A percentile compares a stretch with the other conserved stretches of the same genome.
Evolutionary conservation across 148 eudicot genomes (phyloP).

Genomic region (Drosera capensis): DNA sequence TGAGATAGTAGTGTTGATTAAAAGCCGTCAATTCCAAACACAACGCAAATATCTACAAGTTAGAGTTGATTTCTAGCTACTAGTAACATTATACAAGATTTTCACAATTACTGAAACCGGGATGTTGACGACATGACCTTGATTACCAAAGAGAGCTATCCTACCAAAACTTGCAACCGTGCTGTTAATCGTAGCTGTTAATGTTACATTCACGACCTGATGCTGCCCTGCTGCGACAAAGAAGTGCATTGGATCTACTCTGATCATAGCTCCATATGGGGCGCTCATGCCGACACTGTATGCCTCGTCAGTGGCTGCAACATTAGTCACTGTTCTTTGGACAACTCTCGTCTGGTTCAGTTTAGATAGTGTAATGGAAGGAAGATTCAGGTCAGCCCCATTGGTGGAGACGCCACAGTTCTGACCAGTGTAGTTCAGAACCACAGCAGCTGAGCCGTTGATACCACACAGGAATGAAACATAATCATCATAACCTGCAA

Average conservation of each 20-base stretch:
- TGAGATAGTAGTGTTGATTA: too few species aligned
- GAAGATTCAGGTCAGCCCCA: constrained; percentile 67
- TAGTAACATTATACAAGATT: constrained; percentile 28
- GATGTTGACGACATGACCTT: constrained; percentile 56
- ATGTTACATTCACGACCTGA: constrained; percentile 33
- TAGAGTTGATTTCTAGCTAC: not conserved
- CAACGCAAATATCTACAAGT: not conserved
- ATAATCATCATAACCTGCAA: constrained; percentile 63
- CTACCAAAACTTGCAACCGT: constrained; percentile 65
- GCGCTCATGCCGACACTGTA: constrained; percentile 75
- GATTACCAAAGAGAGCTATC: constrained; percentile 74
- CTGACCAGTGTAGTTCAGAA: constrained; percentile 64
- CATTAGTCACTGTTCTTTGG: constrained; percentile 53
- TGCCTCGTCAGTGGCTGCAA: constrained; percentile 45
- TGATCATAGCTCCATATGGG: constrained; percentile 65
- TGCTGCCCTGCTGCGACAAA: too few species aligned
- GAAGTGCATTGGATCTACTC: constrained; percentile 55
- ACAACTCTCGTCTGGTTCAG: constrained; percentile 57
- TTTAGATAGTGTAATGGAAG: constrained; percentile 65
- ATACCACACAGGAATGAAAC: constrained; percentile 79
- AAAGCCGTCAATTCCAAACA: not conserved
- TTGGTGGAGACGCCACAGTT: constrained; percentile 40
- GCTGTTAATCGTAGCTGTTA: constrained; percentile 46
- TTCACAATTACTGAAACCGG: constrained; percentile 67
- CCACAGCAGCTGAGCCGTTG: constrained; percentile 74